These are phyloP conservation scores for Nitzschia inconspicua DNA, from an alignment of 108 stramenopile species.

Conservation along the genomic window DNA sequence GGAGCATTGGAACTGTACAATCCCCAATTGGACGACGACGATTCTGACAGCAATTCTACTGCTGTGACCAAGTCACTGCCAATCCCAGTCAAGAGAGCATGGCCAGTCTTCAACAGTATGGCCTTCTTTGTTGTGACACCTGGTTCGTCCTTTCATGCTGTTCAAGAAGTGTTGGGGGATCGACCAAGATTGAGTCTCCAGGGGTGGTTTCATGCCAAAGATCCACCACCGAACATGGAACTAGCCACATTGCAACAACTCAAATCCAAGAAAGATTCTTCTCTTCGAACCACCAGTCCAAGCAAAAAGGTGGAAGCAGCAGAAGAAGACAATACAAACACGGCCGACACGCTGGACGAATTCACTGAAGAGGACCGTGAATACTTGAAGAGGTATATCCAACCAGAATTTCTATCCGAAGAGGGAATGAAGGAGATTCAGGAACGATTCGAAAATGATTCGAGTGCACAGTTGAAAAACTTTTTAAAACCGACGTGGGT, in stretches of 20 bases:
- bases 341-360: conserved; percentile 4
- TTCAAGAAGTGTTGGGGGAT: conserved; percentile 94
- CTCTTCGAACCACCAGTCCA: not conserved
- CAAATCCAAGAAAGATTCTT: conserved; percentile 41
- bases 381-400: conserved; percentile 65
- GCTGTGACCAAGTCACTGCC: conserved; percentile 79
- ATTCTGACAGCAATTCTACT: not conserved
- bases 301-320: too few relatives aligned
- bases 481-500: conserved; percentile 63
- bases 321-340: conserved; percentile 6
- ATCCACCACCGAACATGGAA: conserved; percentile 49
- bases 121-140: conserved; percentile 91
- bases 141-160: conserved; percentile 90
- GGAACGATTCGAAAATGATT: conserved; percentile 73
- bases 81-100: conserved; percentile 14
- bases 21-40: conserved; percentile 25
- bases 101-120: conserved; percentile 80
- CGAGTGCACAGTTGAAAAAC: conserved; percentile 73
- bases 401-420: conserved; percentile 53
- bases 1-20: conserved; percentile 91
- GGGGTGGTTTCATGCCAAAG: conserved; percentile 84
- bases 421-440: conserved; percentile 65
- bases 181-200: conserved; percentile 88
- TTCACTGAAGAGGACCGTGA: conserved; percentile 50
- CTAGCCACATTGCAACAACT: conserved; percentile 72